Evolutionary conservation across 768 basidiomycete genomes (phyloP), one percentile per base, ranked within the genome.

Genomic region (Rhizopogon roseolus): DNA sequence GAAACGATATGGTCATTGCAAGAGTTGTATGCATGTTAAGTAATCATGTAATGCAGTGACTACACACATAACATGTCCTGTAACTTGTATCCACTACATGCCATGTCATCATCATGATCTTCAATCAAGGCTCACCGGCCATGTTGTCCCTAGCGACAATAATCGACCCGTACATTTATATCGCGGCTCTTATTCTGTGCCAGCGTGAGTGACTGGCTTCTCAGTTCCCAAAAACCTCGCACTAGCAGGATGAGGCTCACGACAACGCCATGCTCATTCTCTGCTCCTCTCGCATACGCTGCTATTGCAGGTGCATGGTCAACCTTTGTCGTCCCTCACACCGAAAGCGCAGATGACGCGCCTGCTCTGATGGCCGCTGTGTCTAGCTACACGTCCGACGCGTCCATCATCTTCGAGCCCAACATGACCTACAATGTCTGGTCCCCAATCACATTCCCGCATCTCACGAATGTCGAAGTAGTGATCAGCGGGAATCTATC

Each of bases 351-450:
- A 43, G 81, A 85, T 43, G 84, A 84, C 57, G 77, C 77, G 2
- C 80, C 79, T 13, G 71, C 73, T 0, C 63, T 85, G 7, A 59
- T 70, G 6, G 70, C 76, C 17, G 76, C 75, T 5, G 64, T 84
- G 10, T 64, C 65, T 5, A 70, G 68, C 29, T 73, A 72, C 55
- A 60, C 69, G 3, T 62, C 62, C 7, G 68, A 81, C 54, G 70
- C 81, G 22, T 81, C 78, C 5, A 84, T 85, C 58, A 54, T 85
- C 5, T 86, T 86, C 64, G 46, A 76, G 61, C 72, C 79, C 49
- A 81, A 82, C 37, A 65, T 75, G 17, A 80, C 75, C 1, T 86
- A 86, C 60, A 86, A 85, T 59, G 77, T 84, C 6, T 82, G 78
- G 61, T 81, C 80, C 3, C 80, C 83, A 1, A 72, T 84, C 66